These are phyloP conservation scores for Bolboschoenoplectus hybrid DNA, from an alignment of 202 grass and related monocot genomes.

Conservation along the genomic window DNA sequence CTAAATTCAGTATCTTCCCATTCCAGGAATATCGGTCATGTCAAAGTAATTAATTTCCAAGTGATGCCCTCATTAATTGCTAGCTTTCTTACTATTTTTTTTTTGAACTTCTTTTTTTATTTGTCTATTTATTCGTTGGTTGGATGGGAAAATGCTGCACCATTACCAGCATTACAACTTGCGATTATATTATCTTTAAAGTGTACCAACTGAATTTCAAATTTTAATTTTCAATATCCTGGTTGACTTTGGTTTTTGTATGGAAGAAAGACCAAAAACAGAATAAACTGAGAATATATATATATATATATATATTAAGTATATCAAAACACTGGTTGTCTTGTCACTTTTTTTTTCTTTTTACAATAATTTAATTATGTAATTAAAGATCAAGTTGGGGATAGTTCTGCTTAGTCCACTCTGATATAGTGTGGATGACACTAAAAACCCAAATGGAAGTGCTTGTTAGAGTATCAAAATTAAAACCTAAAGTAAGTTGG, in stretches of 20 bases:
- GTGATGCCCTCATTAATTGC: slow-evolving; percentile 30
- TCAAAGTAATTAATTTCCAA: slow-evolving; percentile 30
- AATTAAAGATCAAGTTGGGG: not conserved
- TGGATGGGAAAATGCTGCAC: slow-evolving; percentile 14
- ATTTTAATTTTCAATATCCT: slow-evolving; percentile 25
- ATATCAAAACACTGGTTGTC: not conserved
- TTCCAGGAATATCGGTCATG: slow-evolving; percentile 35
- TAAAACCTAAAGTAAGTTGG: not conserved
- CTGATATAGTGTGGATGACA: slow-evolving; percentile 11
- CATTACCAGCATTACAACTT: not conserved
- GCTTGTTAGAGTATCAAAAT: not conserved
- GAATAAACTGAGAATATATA: not conserved
- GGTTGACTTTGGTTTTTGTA: slow-evolving; percentile 12
- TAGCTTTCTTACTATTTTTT: not conserved
- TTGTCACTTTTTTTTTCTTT: not conserved
- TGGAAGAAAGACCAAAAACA: not conserved
- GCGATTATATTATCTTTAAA: not conserved
- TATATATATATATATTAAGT: not conserved
- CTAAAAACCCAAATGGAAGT: not conserved
- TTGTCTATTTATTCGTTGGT: slow-evolving; percentile 6
- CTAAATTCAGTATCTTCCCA: slow-evolving; percentile 33
- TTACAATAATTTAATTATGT: not conserved
- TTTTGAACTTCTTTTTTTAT: not conserved
- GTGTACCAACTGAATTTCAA: not conserved
- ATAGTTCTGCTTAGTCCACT: not conserved